Conservation (phyloP, 2,329 filamentous ascomycete species). For the Xylariaceae sp. region DNA sequence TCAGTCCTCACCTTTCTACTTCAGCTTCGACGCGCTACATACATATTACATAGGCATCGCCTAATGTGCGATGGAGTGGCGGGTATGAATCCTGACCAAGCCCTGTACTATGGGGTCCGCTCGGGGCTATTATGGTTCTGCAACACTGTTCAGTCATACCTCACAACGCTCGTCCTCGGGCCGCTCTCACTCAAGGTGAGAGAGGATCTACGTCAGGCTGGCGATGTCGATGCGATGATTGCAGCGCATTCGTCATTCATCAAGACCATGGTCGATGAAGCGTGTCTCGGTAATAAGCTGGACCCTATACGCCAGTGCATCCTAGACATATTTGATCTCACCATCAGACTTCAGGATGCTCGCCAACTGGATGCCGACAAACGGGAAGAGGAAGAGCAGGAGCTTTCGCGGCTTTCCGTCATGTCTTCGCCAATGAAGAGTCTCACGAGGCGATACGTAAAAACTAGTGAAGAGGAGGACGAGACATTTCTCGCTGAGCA, state of each 20-base stretch:
- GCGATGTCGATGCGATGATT: constrained; percentile 80
- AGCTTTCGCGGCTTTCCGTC: constrained; percentile 35
- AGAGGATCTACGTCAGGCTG: constrained; percentile 51
- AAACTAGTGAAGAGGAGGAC: constrained; percentile 27
- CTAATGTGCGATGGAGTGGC: constrained; percentile 37
- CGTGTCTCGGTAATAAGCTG: constrained; percentile 65
- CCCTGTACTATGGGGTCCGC: constrained; percentile 57
- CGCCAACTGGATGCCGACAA: constrained; percentile 38
- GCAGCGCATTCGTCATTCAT: constrained; percentile 61
- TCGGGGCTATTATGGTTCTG: constrained; percentile 74
- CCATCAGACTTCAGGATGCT: constrained; percentile 63
- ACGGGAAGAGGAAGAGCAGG: constrained; percentile 33
- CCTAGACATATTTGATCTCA: constrained; percentile 71
- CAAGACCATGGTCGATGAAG: constrained; percentile 59
- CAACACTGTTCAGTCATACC: constrained; percentile 68
- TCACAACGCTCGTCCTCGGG: constrained; percentile 68
- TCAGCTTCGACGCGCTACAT: constrained; percentile 68
- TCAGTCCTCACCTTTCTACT: constrained; percentile 70
- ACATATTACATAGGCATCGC: constrained; percentile 56
- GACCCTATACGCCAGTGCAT: constrained; percentile 68
- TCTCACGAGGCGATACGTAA: constrained; percentile 17
- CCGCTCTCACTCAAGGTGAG: constrained; percentile 55
- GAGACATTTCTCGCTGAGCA: constrained; percentile 27
- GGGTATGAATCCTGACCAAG: constrained; percentile 37
- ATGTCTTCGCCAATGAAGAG: constrained; percentile 29